Base-by-base conservation (phyloP, 768 basidiomycete genomes). In the Rhizopogon vinicolor region DNA sequence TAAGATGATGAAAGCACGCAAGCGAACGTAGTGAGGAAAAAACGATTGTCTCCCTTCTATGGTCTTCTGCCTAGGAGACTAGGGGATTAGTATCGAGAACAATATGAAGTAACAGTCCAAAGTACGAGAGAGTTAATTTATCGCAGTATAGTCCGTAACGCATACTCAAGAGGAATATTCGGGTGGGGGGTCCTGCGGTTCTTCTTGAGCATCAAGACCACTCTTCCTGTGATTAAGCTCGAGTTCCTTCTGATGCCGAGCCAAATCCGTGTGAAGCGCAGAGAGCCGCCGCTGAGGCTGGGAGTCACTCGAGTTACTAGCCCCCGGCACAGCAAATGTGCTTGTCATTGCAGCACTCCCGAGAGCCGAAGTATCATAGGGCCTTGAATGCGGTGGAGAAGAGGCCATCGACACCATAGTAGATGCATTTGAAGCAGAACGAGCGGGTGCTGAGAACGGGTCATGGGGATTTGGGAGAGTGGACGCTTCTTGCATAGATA, bases 271-370 rank as follows among this genome's bases (percentile, higher is more conserved):
- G 35, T 58, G 57, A 44, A 58, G 57, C 13, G 48, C 43, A 35
- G 57, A 58, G 10, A 48, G 22, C n/a, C 19, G 22, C 29, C 44
- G 37, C 19, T 53, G 35, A 35, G 19, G 48, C 35, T 49, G 18
- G 13, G 45, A 48, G 12, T 7, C 18, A 29, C 57, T 78, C 16
- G 68, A 62, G 7, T 55, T 91, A 3, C 77, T 94, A 3, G 85
- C 85, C 3, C 91, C 95, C 62, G 93, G 93, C 3, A 91, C 93
- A 0, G 92, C 95, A 68, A 95, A 95, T 63, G 72, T 83, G 18
- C 19, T 33, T 29, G 12, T 31, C 22, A 29, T 43, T 39, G 53
- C 44, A 41, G 45, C 31, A 40, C 18, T 41, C 5, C 25, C 6
- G n/a, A 22, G 31, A 31, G 29, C n/a, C 19, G 53, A 29, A 41